Conservation (phyloP, 345 rosid genomes). For the Nasturtium officinale region DNA sequence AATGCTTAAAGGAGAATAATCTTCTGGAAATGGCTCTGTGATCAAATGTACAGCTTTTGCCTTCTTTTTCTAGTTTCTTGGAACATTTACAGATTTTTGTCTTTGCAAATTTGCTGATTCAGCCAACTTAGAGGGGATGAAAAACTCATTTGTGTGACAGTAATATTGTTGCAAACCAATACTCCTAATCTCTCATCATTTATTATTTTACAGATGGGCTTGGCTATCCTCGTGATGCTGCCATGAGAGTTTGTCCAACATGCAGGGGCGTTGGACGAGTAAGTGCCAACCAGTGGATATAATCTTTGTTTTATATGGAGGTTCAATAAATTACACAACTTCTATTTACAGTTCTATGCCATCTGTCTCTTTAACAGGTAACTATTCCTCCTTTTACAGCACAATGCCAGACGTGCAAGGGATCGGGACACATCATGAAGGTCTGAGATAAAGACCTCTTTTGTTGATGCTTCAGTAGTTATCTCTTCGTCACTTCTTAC, state of each 20-base stretch:
- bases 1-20: background rate
- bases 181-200: conserved; percentile 19
- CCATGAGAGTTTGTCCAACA: conserved; percentile 60
- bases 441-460: conserved; percentile 46
- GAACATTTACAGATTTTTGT: conserved; percentile 5
- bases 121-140: conserved; percentile 8
- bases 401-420: conserved; percentile 74
- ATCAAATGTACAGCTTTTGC: background rate
- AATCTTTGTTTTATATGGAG: conserved; percentile 17
- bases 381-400: conserved; percentile 94
- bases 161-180: conserved; percentile 20
- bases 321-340: background rate
- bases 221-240: conserved; percentile 72
- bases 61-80: background rate
- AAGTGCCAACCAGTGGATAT: conserved; percentile 48
- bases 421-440: conserved; percentile 70
- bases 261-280: conserved; percentile 90
- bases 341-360: conserved; percentile 26
- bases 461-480: conserved; percentile 30
- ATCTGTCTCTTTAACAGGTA: conserved; percentile 54
- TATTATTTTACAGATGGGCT: conserved; percentile 64
- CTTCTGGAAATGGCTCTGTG: conserved; percentile 20
- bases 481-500: conserved; percentile 15
- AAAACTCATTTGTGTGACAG: conserved; percentile 13
- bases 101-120: conserved; percentile 5